Evolutionary conservation across 805 yeast species (phyloP), one percentile per base, ranked within the genome.

Genomic region (Cyberlindnera amylophila): DNA sequence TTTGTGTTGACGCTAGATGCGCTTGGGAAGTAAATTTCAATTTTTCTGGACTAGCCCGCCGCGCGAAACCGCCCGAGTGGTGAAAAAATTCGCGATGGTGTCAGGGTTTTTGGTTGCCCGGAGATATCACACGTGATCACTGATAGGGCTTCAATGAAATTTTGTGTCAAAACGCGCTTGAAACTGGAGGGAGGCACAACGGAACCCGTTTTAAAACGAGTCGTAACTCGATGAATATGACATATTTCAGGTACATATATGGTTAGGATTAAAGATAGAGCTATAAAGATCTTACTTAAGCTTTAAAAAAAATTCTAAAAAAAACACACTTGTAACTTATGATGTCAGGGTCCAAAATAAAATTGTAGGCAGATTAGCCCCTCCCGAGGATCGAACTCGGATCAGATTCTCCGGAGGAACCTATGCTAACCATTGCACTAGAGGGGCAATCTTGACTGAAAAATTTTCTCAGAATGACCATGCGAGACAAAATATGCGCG

Each of bases 331-430:
- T 14, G 12, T 7, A 4, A 7, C 4, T n/a, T 17, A 34, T 15
- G 23, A 3, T 9, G 2, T 7, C 23, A 21, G 19, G 38, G 23
- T 14, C 41, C 42, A 48, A 42, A 45, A 39, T 38, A 46, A 50
- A 45, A 46, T 39, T 34, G 32, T 27, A 36, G 41, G 44, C 14
- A 42, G 48, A 46, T 42, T 19, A 64, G 73, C 73, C 73, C 73
- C 70, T 63, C 67, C 73, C 73, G 72, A 71, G 74, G 69, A 60
- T 69, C 74, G 74, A 69, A 69, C 74, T 71, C 73, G 72, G 73
- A 69, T 69, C 74, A 61, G 71, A 67, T 62, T 69, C 72, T 67
- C 74, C 74, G 74, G 74, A 69, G 67, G 65, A 66, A 65, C 66
- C 71, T 62, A 69, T 69, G 72, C 73, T 69, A 66, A 67, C 74